Conservation (phyloP, 176 grass and related monocot species). For the Phyllostachys edulis region DNA sequence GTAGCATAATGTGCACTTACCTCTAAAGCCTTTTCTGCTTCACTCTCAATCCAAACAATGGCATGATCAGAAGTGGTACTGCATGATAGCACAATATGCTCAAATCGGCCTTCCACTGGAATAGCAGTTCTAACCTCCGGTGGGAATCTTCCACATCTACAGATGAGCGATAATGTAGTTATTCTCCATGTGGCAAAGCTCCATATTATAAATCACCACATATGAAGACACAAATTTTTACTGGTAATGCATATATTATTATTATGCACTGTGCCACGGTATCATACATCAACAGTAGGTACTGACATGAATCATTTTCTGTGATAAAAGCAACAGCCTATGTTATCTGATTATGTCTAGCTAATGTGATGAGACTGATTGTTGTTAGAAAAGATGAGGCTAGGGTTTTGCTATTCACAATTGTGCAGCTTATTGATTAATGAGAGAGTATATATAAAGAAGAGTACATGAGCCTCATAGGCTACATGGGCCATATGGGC, state of each 20-base stretch:
- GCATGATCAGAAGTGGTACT: slow-evolving; percentile 95
- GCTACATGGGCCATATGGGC: no score
- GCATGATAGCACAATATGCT: slow-evolving; percentile 96
- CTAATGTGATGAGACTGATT: slow-evolving; percentile 1
- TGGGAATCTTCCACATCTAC: slow-evolving; percentile 90
- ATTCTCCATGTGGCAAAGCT: background rate
- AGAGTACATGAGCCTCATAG: no score
- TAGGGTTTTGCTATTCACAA: no score
- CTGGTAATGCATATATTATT: background rate
- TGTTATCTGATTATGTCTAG: slow-evolving; percentile 5
- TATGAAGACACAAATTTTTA: slow-evolving; percentile 5
- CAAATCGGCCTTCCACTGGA: slow-evolving; percentile 93
- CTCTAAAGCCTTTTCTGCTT: slow-evolving; percentile 79
- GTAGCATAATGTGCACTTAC: slow-evolving; percentile 31
- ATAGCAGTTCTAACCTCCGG: slow-evolving; percentile 94
- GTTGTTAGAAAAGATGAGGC: no score
- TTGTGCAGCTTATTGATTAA: no score
- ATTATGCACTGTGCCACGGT: background rate
- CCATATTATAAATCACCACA: slow-evolving; percentile 17
- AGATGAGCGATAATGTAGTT: background rate
- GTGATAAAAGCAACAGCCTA: background rate
- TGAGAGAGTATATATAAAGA: no score
- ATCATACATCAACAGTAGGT: background rate
- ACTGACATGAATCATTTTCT: background rate
- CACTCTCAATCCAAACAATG: slow-evolving; percentile 91